Evolutionary conservation across 768 basidiomycete genomes (phyloP).

Genomic region (Leucogyrophana mollusca): DNA sequence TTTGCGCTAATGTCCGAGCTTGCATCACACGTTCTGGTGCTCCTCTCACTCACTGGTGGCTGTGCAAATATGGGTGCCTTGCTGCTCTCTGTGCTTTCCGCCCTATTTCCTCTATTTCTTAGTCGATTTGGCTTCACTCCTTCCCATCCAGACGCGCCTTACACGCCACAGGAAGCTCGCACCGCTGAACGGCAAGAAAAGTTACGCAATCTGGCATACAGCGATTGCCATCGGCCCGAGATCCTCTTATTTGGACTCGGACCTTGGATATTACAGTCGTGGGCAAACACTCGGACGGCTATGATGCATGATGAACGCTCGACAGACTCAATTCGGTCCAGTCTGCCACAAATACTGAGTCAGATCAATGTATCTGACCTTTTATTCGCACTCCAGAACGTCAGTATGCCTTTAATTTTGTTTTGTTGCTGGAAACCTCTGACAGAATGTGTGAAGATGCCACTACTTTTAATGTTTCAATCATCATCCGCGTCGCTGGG

Average conservation of each 20-base stretch:
- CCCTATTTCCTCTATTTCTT: constrained; percentile 57
- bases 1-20: constrained; percentile 72
- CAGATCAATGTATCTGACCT: constrained; percentile 66
- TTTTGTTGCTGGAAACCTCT: constrained; percentile 3
- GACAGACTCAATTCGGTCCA: constrained; percentile 34
- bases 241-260: constrained; percentile 79
- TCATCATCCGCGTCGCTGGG: constrained; percentile 75
- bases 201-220: constrained; percentile 73
- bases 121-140: constrained; percentile 46
- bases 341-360: constrained; percentile 46
- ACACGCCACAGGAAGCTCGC: constrained; percentile 56
- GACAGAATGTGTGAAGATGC: constrained; percentile 49
- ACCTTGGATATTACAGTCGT: constrained; percentile 80
- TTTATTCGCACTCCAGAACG: constrained; percentile 67
- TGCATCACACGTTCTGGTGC: constrained; percentile 65
- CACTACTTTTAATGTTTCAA: constrained; percentile 70
- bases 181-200: constrained; percentile 71
- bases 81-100: constrained; percentile 59
- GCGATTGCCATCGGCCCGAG: constrained; percentile 76
- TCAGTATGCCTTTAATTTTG: constrained; percentile 33
- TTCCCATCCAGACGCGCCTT: constrained; percentile 41
- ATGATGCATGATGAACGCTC: constrained; percentile 56
- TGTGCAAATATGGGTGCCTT: constrained; percentile 55
- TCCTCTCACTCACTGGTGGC: constrained; percentile 59
- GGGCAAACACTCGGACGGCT: constrained; percentile 63